These are phyloP conservation scores for Cystobasidium tubakii DNA, from an alignment of 768 basidiomycete species.

Conservation along the genomic window DNA sequence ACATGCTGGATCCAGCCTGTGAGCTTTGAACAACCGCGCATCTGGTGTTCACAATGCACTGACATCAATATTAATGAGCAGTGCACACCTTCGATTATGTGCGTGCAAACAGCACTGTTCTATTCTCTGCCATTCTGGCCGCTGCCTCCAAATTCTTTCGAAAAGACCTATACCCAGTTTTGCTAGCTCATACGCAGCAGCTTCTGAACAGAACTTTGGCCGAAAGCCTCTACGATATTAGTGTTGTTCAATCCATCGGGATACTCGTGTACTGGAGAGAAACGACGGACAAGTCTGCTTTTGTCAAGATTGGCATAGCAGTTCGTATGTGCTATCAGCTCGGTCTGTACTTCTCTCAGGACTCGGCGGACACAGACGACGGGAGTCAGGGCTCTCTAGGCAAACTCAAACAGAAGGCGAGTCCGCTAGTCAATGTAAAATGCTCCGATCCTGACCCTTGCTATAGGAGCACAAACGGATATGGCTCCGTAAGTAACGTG, in stretches of 20 bases:
- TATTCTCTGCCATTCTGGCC: conserved; percentile 2
- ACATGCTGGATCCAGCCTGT: conserved; percentile 2
- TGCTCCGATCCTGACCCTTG: background rate
- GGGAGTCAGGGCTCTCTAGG: background rate
- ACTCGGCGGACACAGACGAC: background rate
- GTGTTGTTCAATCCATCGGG: background rate
- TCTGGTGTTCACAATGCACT: no score
- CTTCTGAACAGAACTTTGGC: background rate
- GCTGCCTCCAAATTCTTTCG: conserved; percentile 11
- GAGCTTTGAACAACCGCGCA: no score
- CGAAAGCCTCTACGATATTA: background rate
- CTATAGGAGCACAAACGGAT: background rate
- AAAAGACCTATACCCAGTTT: background rate
- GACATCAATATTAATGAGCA: no score
- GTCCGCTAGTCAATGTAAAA: no score
- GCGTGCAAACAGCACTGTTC: background rate
- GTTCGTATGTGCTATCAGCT: conserved; percentile 8
- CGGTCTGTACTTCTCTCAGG: background rate
- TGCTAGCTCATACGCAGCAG: conserved; percentile 4
- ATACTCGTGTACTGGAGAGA: background rate
- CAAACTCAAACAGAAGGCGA: background rate
- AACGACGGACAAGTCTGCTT: background rate
- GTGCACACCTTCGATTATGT: background rate
- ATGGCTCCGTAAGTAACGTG: background rate
- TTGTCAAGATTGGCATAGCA: background rate